Conservation (phyloP, 768 basidiomycete genomes). For the Coprinellus micaceus region DNA sequence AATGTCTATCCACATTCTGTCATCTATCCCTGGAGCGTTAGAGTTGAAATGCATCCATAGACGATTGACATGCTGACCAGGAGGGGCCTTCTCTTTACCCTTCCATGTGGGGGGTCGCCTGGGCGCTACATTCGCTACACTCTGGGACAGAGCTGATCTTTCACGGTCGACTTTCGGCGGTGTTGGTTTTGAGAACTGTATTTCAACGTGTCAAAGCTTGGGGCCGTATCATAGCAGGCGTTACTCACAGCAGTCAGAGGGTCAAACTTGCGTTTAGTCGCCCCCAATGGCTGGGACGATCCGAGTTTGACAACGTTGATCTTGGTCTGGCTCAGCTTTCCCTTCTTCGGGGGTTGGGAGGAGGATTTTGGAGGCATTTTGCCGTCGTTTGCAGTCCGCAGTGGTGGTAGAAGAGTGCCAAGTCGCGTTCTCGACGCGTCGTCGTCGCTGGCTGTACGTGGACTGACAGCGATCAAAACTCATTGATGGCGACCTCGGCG, state of each 20-base stretch:
- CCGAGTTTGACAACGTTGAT: slow-evolving; percentile 12
- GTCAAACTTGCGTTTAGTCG: slow-evolving; percentile 22
- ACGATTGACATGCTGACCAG: not conserved
- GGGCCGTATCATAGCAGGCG: not conserved
- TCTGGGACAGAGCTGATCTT: not conserved
- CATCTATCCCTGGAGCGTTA: not conserved
- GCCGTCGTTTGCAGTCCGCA: not conserved
- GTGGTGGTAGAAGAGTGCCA: not conserved
- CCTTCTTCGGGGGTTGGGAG: slow-evolving; percentile 6
- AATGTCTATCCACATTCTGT: slow-evolving; percentile 55
- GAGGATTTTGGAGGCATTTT: slow-evolving; percentile 13
- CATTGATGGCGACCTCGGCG: too few species aligned
- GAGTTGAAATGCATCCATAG: not conserved
- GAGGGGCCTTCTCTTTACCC: not conserved
- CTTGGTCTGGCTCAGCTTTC: slow-evolving; percentile 7
- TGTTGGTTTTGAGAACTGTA: slow-evolving; percentile 23
- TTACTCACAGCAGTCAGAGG: slow-evolving; percentile 33
- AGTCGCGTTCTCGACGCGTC: slow-evolving; percentile 6
- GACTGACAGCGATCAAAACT: too few species aligned
- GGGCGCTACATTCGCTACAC: not conserved
- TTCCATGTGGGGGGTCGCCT: slow-evolving; percentile 1
- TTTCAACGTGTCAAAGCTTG: not conserved
- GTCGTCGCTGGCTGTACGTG: too few species aligned
- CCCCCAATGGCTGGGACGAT: slow-evolving; percentile 2
- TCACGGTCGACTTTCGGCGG: not conserved